Base-by-base conservation (phyloP, 2,329 filamentous ascomycete genomes). In the Xylaria sp. region DNA sequence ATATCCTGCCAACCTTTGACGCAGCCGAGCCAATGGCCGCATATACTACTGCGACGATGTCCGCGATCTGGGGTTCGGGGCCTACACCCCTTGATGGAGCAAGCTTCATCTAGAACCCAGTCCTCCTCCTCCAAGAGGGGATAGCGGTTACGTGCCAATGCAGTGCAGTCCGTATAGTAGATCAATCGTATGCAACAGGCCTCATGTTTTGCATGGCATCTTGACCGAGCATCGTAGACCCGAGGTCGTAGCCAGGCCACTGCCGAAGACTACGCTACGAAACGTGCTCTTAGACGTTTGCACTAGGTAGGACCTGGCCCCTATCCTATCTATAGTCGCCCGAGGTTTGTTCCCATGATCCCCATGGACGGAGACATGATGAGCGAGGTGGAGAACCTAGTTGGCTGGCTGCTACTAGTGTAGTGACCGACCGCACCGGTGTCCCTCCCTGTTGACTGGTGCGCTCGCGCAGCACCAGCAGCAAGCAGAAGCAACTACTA, bases 401-500 rank as follows among this genome's bases (percentile, higher is more conserved):
- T 60, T 63, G 63, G 69, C 63, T 54, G 66, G 58, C 65, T 65
- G 34, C 65, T 70, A 44, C 56, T 56, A 67, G 67, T 64, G 59
- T 67, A 64, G 67, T 67, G 65, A 69, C 51, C 61, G 63, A 63
- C 69, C 57, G 66, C 51, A 50, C 50, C 54, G 66, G 62, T 34
- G 59, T 50, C 46, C 57, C 39, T 64, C 62, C 46, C 63, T 71
- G 69, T 54, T 63, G 64, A 61, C 67, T 64, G 60, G 57, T 60
- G 63, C 62, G 54, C 70, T 66, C 59, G 51, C 58, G 59, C 69
- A 69, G 55, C 59, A 63, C 61, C 52, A 55, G 48, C 67, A 64
- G 60, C 68, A 64, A 59, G 48, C 66, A 71, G 58, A 65, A 66
- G 54, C 60, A 72, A 72, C 55, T 58, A 46, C 63, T 65, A 52